phyloP scores from a whole-genome alignment of 2,329 filamentous ascomycete genomes.

The Aspergillus pseudoglaucus region DNA sequence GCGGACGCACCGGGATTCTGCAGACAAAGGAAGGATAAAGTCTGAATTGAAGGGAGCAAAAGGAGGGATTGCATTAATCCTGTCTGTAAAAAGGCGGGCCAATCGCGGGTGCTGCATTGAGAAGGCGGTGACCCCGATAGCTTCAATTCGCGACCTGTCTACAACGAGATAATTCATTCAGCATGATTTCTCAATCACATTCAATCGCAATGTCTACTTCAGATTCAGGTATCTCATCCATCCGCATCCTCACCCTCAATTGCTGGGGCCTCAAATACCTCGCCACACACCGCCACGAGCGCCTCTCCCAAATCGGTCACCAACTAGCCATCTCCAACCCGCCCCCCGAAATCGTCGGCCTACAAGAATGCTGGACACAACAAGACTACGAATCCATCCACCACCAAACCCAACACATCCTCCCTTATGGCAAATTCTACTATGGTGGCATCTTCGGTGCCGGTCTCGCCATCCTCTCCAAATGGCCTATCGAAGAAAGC shows the following conservation, averaged over 20 bases:
- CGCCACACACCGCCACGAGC: conserved; percentile 67
- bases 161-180: no score
- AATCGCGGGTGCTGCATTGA: no score
- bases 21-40: conserved; percentile 5
- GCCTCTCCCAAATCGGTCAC: conserved; percentile 75
- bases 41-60: not conserved
- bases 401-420: conserved; percentile 61
- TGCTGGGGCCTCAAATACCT: conserved; percentile 95
- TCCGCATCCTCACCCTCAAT: conserved; percentile 83
- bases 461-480: conserved; percentile 79
- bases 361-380: conserved; percentile 92
- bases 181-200: not conserved
- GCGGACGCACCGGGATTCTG: conserved; percentile 11
- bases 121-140: no score
- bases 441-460: conserved; percentile 81
- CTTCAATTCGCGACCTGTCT: no score
- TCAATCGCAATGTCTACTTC: not conserved
- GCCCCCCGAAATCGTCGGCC: conserved; percentile 74
- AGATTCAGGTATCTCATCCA: conserved; percentile 14
- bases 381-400: conserved; percentile 76
- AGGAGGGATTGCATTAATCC: not conserved
- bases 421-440: conserved; percentile 93
- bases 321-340: conserved; percentile 65
- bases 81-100: no score
- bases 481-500: conserved; percentile 88